Conservation (phyloP, 164 flowering plant species). For the Amborella trichopoda region DNA sequence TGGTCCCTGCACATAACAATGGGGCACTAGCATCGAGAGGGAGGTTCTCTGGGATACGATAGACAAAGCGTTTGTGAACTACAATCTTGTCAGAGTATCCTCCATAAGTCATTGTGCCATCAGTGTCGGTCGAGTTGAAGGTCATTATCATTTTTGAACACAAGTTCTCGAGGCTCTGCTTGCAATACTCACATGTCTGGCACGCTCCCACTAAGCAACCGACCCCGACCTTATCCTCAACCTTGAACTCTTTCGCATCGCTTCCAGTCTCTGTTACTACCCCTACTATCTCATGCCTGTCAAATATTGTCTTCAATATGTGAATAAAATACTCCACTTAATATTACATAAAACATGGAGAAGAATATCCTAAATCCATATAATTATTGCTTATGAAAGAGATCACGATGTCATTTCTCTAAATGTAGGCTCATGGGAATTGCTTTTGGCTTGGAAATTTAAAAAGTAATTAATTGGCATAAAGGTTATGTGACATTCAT, state of each 20-base stretch:
- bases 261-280: constrained; percentile 18
- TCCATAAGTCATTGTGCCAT: constrained; percentile 12
- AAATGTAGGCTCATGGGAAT: neutral
- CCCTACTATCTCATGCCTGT: constrained; percentile 36
- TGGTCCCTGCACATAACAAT: constrained; percentile 18
- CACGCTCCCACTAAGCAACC: constrained; percentile 28
- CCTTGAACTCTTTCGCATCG: constrained; percentile 20
- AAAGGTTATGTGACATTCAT: neutral
- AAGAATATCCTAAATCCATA: too few species aligned
- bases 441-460: neutral
- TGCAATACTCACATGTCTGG: constrained; percentile 20
- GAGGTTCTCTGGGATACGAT: constrained; percentile 11
- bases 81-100: constrained; percentile 15
- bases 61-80: constrained; percentile 7
- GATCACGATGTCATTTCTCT: too few species aligned
- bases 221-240: constrained; percentile 30
- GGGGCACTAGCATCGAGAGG: constrained; percentile 15
- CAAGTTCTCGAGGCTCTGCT: constrained; percentile 18
- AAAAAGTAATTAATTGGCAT: neutral
- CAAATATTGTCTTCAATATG: neutral
- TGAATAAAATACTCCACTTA: neutral
- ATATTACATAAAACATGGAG: neutral
- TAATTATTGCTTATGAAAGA: neutral
- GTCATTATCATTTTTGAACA: constrained; percentile 18
- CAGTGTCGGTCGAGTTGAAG: constrained; percentile 4